Percentiles rank a stretch among this genome's conserved stretches.
phyloP scores from a whole-genome alignment of 1,139 yeast genomes.

The Blastobotrys ciferrii region DNA sequence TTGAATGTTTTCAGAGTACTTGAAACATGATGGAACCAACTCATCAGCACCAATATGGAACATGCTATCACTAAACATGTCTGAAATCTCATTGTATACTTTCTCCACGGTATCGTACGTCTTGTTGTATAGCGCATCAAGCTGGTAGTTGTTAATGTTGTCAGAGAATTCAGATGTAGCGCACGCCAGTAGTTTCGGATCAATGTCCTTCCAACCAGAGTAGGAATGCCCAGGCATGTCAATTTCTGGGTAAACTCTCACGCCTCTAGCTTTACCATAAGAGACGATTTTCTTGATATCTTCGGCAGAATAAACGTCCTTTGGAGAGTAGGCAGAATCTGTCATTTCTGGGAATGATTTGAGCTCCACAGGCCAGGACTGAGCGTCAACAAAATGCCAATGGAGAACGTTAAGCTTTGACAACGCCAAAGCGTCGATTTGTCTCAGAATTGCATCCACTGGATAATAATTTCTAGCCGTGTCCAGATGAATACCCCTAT shows the following conservation, averaged over 20 bases:
- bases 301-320: constrained; percentile 37
- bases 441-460: constrained; percentile 37
- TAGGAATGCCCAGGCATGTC: constrained; percentile 50
- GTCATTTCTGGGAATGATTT: constrained; percentile 43
- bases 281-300: constrained; percentile 38
- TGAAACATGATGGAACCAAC: constrained; percentile 40
- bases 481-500: constrained; percentile 47
- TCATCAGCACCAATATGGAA: constrained; percentile 52
- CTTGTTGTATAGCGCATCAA: constrained; percentile 20
- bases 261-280: constrained; percentile 43
- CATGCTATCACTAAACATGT: constrained; percentile 39
- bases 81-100: constrained; percentile 33
- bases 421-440: constrained; percentile 45
- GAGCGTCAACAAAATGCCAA: constrained; percentile 48
- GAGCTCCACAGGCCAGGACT: constrained; percentile 46
- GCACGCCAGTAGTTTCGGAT: constrained; percentile 42
- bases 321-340: constrained; percentile 42
- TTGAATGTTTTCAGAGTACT: constrained; percentile 32
- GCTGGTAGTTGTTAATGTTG: constrained; percentile 19
- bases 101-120: constrained; percentile 19
- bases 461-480: constrained; percentile 44
- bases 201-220: constrained; percentile 44
- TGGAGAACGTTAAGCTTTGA: constrained; percentile 47
- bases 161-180: constrained; percentile 32
- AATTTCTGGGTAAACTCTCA: constrained; percentile 47